Evolutionary conservation across 2,329 filamentous ascomycete genomes (phyloP).

Genomic region (Elsinoe fawcettii): DNA sequence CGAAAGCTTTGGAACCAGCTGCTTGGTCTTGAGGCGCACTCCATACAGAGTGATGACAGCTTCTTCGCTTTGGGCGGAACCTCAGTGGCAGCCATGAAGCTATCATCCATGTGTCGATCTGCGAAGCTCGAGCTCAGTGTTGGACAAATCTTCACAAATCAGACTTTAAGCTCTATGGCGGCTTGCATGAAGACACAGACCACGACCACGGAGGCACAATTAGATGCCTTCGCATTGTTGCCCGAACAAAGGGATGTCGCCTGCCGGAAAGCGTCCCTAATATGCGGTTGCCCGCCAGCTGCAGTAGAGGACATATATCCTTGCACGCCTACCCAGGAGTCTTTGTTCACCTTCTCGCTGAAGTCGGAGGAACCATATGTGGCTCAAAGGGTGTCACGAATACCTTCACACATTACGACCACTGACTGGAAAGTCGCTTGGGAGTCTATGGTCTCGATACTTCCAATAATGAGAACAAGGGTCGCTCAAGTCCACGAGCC

Average conservation of each 20-base stretch:
- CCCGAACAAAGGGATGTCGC: constrained; percentile 22
- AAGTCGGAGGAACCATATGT: constrained; percentile 33
- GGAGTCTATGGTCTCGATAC: constrained; percentile 27
- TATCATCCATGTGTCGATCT: constrained; percentile 34
- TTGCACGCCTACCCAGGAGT: constrained; percentile 37
- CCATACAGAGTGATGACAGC: constrained; percentile 33
- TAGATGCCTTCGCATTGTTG: constrained; percentile 30
- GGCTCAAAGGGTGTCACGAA: constrained; percentile 30
- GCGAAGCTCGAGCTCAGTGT: constrained; percentile 35
- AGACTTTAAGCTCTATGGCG: constrained; percentile 41
- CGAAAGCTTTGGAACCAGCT: constrained; percentile 12
- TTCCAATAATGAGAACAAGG: constrained; percentile 34
- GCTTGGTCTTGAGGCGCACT: constrained; percentile 10
- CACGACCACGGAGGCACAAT: constrained; percentile 22
- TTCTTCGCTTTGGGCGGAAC: constrained; percentile 43
- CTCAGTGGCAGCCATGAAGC: constrained; percentile 39
- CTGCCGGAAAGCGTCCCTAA: constrained; percentile 31
- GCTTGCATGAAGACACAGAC: constrained; percentile 23
- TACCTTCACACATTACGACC: constrained; percentile 28
- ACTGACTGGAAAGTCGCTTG: constrained; percentile 32
- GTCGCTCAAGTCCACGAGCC: constrained; percentile 7
- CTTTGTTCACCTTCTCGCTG: constrained; percentile 31
- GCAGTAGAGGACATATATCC: constrained; percentile 35
- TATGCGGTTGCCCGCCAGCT: constrained; percentile 25
- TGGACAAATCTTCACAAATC: constrained; percentile 37